Evolutionary conservation across 176 grass and related monocot species (phyloP).

Genomic region (Ensete ventricosum): DNA sequence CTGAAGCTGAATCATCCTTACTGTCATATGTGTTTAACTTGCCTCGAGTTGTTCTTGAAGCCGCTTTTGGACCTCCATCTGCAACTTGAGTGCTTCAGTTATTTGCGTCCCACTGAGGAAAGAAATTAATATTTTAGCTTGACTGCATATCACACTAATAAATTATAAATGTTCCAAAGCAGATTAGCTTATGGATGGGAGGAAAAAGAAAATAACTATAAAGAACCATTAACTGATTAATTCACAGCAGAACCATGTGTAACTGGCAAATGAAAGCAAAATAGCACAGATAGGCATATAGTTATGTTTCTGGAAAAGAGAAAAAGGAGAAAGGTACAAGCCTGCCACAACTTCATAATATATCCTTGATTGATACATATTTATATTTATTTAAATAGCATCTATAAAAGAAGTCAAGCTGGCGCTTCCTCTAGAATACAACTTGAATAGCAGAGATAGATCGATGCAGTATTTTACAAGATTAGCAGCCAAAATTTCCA

Average conservation of each 20-base stretch:
- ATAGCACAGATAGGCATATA: no score
- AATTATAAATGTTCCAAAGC: background rate
- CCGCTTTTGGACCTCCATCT: slow-evolving; percentile 94
- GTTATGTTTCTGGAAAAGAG: background rate
- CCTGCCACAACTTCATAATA: background rate
- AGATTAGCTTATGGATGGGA: background rate
- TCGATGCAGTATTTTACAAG: no score
- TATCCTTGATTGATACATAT: background rate
- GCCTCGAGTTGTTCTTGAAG: slow-evolving; percentile 94
- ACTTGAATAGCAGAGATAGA: no score
- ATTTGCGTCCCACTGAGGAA: slow-evolving; percentile 69
- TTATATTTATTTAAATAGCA: background rate
- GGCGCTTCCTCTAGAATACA: no score
- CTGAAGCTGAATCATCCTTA: background rate
- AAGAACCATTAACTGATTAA: background rate
- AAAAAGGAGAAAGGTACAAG: background rate
- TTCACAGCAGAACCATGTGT: background rate
- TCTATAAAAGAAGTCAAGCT: no score
- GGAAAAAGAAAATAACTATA: background rate
- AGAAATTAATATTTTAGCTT: slow-evolving; percentile 3
- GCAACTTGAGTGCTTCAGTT: slow-evolving; percentile 82
- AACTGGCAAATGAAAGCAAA: no score
- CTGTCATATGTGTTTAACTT: slow-evolving; percentile 18
- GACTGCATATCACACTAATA: background rate
- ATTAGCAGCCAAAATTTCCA: no score